Base-by-base conservation (phyloP, 1,284 basidiomycete genomes). In the Calocybe gambosa region DNA sequence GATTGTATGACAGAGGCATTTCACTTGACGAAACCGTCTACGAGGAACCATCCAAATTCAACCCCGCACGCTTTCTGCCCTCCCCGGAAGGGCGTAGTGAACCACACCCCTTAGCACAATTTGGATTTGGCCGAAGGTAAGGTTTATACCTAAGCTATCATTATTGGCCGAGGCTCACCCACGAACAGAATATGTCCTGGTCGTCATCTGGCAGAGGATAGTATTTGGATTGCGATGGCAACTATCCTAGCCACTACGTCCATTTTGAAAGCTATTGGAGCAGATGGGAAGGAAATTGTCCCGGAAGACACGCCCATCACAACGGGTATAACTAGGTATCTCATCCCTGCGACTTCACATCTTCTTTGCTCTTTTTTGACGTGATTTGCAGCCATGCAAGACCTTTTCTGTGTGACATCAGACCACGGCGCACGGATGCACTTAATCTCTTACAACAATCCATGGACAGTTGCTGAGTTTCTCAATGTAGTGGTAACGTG, bases 161-260 rank as follows among this genome's bases (percentile, higher is more conserved):
- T 23, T 10, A 29, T 13, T 13, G 25, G 9, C 25, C 5, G 9
- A 26, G 25, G 9, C 25, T 29, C 2, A 29, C 28, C 2, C 9
- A 2, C 28, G 4, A 3, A 29, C 35, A 53, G 51, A 33, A 39
- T 44, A 9, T 53, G 54, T 19, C 51, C 51, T 13, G 54, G 54
- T 19, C 44, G 47, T 18, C 42, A 53, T 20, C 43, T 55, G 5
- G 53, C 51, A 20, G 46, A 55, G 9, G 49, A 43, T 12, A 53
- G 49, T 28, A 35, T 55, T 2, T 55, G 53, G 53, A 55, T 55
- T 38, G 53, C 47, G 4, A 49, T 52, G 13, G 49, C 47, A n/a
- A 46, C 51, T 5, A 33, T 49, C 3, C 47, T 55, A n/a, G 44
- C 53, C 15, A 53, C 51, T 8, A 33, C 42, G 13, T 35, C 29